A percentile compares a stretch with the other conserved stretches of the same genome.
These are phyloP conservation scores for Besnoitia besnoiti DNA, from an alignment of 169 alveolate species.

Conservation along the genomic window DNA sequence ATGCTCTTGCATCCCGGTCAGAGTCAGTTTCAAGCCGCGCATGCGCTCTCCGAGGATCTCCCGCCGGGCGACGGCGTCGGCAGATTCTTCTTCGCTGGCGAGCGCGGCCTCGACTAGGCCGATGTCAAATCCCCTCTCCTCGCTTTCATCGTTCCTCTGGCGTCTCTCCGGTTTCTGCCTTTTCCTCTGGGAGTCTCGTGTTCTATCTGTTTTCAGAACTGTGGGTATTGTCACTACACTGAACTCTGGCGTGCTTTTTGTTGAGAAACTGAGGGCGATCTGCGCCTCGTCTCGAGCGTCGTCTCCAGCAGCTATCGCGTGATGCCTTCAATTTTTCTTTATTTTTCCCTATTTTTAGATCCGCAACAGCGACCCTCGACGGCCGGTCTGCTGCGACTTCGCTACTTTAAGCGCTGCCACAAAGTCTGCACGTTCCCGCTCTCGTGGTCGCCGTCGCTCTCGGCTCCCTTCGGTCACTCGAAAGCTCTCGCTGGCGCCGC, in stretches of 20 bases:
- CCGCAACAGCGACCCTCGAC: constrained; percentile 45
- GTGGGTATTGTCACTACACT: too few species aligned
- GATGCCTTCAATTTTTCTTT: too few species aligned
- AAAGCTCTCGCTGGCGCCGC: neutral
- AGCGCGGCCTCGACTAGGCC: too few species aligned
- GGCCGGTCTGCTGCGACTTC: constrained; percentile 16
- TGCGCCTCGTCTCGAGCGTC: too few species aligned
- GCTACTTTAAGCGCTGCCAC: neutral
- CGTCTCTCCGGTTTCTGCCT: neutral
- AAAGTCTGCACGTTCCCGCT: neutral
- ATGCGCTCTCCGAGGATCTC: too few species aligned
- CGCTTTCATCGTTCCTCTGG: neutral
- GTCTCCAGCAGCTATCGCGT: too few species aligned
- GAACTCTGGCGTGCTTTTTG: too few species aligned
- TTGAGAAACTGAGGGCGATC: too few species aligned
- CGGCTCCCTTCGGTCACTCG: neutral
- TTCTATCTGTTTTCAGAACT: neutral
- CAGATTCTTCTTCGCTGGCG: too few species aligned
- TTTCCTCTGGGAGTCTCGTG: neutral
- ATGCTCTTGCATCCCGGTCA: constrained; percentile 39
- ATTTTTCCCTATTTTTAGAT: constrained; percentile 6
- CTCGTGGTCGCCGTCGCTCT: neutral
- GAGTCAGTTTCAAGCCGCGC: too few species aligned
- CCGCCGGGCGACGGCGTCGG: too few species aligned
- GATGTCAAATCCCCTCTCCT: neutral